phyloP scores from a whole-genome alignment of 345 rosid species.

The Viola odorata region DNA sequence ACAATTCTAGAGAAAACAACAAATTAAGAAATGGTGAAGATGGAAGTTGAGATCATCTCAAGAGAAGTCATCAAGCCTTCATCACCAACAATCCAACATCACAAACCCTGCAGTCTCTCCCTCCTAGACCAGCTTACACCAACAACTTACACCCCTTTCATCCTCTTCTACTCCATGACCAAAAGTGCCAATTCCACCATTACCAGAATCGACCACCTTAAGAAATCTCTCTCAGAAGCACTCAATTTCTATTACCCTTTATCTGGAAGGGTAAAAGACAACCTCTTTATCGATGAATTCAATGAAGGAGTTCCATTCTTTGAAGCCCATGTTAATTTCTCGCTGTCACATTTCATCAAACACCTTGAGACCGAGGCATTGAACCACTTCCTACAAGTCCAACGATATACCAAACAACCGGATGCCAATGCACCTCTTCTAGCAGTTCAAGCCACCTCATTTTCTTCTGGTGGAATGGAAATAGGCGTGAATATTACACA shows the following conservation, averaged over 20 bases:
- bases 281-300: slow-evolving; percentile 13
- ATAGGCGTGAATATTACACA: not conserved
- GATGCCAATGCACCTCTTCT: not conserved
- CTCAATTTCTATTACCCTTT: slow-evolving; percentile 21
- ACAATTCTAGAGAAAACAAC: too few relatives aligned
- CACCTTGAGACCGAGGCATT: not conserved
- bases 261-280: slow-evolving; percentile 12
- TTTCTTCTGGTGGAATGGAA: slow-evolving; percentile 15
- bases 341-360: slow-evolving; percentile 6
- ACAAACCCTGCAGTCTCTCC: slow-evolving; percentile 14
- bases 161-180: slow-evolving; percentile 9
- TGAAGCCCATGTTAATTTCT: slow-evolving; percentile 1
- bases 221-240: slow-evolving; percentile 13
- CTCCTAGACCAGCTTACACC: slow-evolving; percentile 20
- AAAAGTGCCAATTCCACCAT: not conserved
- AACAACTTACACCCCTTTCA: not conserved
- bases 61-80: slow-evolving; percentile 18
- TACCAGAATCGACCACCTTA: not conserved
- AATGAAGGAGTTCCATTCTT: slow-evolving; percentile 11
- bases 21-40: not conserved
- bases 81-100: not conserved
- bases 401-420: not conserved
- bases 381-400: slow-evolving; percentile 4
- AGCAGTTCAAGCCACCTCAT: not conserved
- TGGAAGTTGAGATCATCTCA: slow-evolving; percentile 15